phyloP scores from a whole-genome alignment of 495 filamentous ascomycete genomes.

The Parmelia sp. region DNA sequence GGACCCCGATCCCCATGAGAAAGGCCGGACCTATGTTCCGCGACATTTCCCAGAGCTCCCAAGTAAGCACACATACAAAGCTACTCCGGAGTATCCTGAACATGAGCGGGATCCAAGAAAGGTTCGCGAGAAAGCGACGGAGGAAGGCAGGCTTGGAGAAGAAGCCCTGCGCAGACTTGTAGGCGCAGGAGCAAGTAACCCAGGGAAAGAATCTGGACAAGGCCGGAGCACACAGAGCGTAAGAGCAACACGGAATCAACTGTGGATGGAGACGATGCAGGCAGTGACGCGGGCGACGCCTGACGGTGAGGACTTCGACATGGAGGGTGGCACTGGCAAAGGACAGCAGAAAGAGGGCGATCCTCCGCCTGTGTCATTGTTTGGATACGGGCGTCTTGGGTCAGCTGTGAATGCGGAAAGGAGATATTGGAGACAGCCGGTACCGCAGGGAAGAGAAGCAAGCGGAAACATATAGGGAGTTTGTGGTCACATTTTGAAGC shows the following conservation, averaged over 20 bases:
- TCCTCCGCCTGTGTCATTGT: not conserved
- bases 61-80: conserved; percentile 65
- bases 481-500: not conserved
- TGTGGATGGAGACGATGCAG: conserved; percentile 26
- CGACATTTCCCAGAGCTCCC: conserved; percentile 64
- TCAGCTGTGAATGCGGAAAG: conserved; percentile 27
- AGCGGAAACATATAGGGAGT: conserved; percentile 3
- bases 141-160: conserved; percentile 67
- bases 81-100: conserved; percentile 58
- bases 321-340: conserved; percentile 27
- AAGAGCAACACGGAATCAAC: conserved; percentile 17
- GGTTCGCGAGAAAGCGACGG: conserved; percentile 65
- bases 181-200: conserved; percentile 35
- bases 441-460: not conserved
- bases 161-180: conserved; percentile 65
- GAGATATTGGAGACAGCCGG: conserved; percentile 25
- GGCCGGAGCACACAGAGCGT: conserved; percentile 1
- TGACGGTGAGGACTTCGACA: conserved; percentile 15
- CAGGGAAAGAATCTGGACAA: conserved; percentile 7
- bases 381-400: conserved; percentile 18
- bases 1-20: conserved; percentile 45
- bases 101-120: conserved; percentile 63
- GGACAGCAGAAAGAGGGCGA: conserved; percentile 10
- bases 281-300: conserved; percentile 10
- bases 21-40: conserved; percentile 51